Base-by-base conservation (phyloP, 1,139 yeast genomes). In the Torulaspora globosa region DNA sequence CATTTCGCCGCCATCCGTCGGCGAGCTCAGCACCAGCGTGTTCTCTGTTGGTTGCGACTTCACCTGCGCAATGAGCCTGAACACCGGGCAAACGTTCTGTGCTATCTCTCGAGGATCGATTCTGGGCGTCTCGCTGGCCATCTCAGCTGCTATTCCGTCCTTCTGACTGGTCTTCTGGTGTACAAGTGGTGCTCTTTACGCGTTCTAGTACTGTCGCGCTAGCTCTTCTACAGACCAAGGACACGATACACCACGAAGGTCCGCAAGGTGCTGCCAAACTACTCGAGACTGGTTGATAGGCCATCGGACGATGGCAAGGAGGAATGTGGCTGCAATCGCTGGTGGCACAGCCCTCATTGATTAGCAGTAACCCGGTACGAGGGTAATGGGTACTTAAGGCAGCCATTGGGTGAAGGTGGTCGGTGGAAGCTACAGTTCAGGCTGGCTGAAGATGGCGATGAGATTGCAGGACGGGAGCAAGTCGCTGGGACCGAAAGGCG, bases 71-170 rank as follows among this genome's bases (percentile, higher is more conserved):
- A 63, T 56, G 29, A 63, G 46, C 31, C 68, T 56, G 46, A 63
- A 63, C 28, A 63, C 63, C 6, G 66, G 56, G 7, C 56, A 50
- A 14, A 48, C 41, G 19, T 50, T 53, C 36, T 47, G 51, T 19
- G 58, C 49, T 5, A 63, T 49, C 32, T 60, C 60, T 28, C 55
- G 51, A n/a, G 68, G 66, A 38, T 60, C 63, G 31, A 63, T 44
- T 47, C 68, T 58, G 29, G 67, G 67, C 3, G 68, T 63, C 47
- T 60, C 65, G 47, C 59, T 60, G 15, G 65, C 59, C 67, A 62
- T 62, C 19, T 12, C 16, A 16, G 15, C 26, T 30, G 19, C 30
- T 10, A 36, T 27, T n/a, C 27, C 12, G 26, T 12, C 27, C 15
- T 14, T 12, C 19, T 24, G 18, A 11, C 16, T 18, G 18, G n/a